Evolutionary conservation across 331 rosid genomes (phyloP), one percentile per base, ranked within the genome.

Genomic region (Prunus yedoensis): DNA sequence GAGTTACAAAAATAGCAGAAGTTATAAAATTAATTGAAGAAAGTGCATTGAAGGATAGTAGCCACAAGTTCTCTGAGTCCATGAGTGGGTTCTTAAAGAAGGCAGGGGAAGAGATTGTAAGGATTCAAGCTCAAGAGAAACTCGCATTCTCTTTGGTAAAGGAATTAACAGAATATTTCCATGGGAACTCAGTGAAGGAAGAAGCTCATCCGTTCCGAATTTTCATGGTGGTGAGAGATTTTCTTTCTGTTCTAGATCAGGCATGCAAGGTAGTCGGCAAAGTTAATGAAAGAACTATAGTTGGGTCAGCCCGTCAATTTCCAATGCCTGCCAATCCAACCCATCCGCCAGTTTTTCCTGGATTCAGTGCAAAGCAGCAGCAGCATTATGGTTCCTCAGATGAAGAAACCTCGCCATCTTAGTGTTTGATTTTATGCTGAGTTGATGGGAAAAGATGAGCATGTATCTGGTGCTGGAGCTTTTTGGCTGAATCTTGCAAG

Each of bases 201-300:
- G 98, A 90, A 89, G 93, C 98, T 81, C 97, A 79, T 30, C 97
- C 91, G 0, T 84, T 86, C 63, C 90, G 97, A 60, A 90, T 90
- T 74, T 94, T 91, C 81, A 79, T 74, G 83, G 89, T 91, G 71
- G 97, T 90, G 64, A 85, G 93, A 81, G 96, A 94, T 80, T 94
- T 94, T 73, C 96, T 94, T 17, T 77, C 86, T 0, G 78, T 86
- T 62, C 89, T 94, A 18, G 96, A 91, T 66, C 87, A 85, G 57
- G 97, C 87, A 8, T 94, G 98, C 95, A 90, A 88, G 83, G 92
- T 86, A 38, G 95, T 94, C 35, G 95, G 98, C 35, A 89, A 83
- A 79, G 88, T 78, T 64, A 91, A 91, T 0, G 96, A 91, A 64
- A 86, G 98, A 80, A 89, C 91, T 21, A 82, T 84, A 59, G 93